These are phyloP conservation scores for Neurospora sp. DNA, from an alignment of 495 filamentous ascomycete genomes.

Conservation along the genomic window DNA sequence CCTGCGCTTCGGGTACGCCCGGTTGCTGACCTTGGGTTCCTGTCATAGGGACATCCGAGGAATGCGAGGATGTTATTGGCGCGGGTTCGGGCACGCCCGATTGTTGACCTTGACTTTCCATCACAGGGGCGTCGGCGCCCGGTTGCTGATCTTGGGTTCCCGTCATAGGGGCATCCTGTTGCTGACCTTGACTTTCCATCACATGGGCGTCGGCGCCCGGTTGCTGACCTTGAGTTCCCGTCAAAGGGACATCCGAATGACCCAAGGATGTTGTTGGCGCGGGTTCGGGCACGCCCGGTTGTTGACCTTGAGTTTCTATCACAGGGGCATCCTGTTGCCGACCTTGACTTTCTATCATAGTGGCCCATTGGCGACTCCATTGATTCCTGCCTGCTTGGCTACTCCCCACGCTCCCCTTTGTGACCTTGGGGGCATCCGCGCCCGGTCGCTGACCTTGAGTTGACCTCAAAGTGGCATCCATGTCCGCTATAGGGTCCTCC, in stretches of 20 bases:
- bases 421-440: neutral
- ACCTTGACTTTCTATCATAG: neutral
- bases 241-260: neutral
- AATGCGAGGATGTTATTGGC: neutral
- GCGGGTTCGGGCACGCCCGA: neutral
- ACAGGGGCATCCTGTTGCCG: neutral
- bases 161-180: neutral
- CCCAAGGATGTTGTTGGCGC: neutral
- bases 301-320: neutral
- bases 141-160: neutral
- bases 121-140: neutral
- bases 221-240: neutral
- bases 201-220: neutral
- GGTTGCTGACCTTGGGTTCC: neutral
- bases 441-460: neutral
- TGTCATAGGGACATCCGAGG: neutral
- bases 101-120: neutral
- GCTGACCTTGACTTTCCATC: neutral
- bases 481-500: neutral
- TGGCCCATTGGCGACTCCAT: too few relatives aligned
- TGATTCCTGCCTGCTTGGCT: too few relatives aligned
- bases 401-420: too few relatives aligned
- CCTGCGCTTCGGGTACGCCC: neutral
- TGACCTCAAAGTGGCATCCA: neutral
- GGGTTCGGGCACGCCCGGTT: neutral